Evolutionary conservation across 2,329 filamentous ascomycete species (phyloP), one percentile per base, ranked within the genome.

Genomic region (Amauroascus verrucosus): DNA sequence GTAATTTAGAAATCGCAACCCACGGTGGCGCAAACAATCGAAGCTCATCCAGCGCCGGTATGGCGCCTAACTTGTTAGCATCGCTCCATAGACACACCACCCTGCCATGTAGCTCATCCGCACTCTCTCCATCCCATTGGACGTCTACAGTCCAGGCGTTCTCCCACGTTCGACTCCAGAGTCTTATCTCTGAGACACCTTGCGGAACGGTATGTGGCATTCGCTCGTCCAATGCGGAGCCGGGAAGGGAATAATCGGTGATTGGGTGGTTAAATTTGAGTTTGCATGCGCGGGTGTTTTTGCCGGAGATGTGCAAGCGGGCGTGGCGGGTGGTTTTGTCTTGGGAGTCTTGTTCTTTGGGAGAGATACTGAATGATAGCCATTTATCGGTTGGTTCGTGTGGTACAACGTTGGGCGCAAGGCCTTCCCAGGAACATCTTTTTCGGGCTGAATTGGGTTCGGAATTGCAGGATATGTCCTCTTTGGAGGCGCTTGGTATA

Each of bases 11-110:
- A 26, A 89, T 75, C 8, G 84, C 83, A 6, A 82, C 81, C 93
- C 93, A 98, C 3, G 75, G 72, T 0, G 93, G 93, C 60, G 83
- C 77, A 69, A 83, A 96, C 65, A 83, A 78, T 60, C 79, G 73
- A 47, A 87, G 75, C 70, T 97, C 90, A 61, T 93, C 85, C 49
- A 91, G 78, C 0, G 90, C 90, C 0, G 91, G 90, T 46, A 97
- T 89, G 1, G 77, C 76, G 2, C 81, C 84, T 1, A 71, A 68
- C 33, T 73, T 71, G 63, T 96, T 96, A 43, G 80, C 83, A 71
- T 98, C 93, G 62, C 85, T 88, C 89, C 90, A 97, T 30, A 86
- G 74, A 69, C 93, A 97, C 14, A 84, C 77, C 1, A 90, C 81
- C 32, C 73, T 77, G 1, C 89, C 86, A 58, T 75, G 77, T 32